phyloP scores from a whole-genome alignment of 2,329 filamentous ascomycete species.

The Orbilia brochopaga region DNA sequence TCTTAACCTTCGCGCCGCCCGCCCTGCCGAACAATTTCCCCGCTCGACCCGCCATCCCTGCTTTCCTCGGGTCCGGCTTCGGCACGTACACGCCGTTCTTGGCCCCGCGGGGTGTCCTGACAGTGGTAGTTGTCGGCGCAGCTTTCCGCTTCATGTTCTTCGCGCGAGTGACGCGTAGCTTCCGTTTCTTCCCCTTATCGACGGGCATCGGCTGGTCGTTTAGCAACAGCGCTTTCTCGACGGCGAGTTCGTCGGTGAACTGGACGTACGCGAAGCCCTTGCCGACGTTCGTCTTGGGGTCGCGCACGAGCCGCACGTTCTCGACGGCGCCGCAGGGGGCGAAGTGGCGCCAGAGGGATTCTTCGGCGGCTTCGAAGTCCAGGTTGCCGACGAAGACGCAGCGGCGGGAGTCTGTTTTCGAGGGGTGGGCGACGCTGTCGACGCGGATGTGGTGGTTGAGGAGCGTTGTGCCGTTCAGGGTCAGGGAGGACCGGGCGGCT shows the following conservation, averaged over 20 bases:
- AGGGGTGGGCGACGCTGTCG: conserved; percentile 87
- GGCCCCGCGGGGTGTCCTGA: conserved; percentile 11
- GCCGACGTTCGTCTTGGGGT: conserved; percentile 86
- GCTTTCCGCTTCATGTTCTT: conserved; percentile 69
- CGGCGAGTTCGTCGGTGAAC: conserved; percentile 84
- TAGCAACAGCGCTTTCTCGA: conserved; percentile 87
- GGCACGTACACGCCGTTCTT: conserved; percentile 65
- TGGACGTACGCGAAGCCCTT: conserved; percentile 99
- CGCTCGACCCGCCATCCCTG: conserved; percentile 75
- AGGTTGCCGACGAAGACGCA: conserved; percentile 97
- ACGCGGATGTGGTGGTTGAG: conserved; percentile 88
- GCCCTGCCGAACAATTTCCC: conserved; percentile 75
- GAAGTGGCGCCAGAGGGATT: conserved; percentile 88
- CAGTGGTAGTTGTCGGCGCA: conserved; percentile 53
- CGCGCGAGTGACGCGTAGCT: conserved; percentile 83
- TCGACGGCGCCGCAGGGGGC: conserved; percentile 80
- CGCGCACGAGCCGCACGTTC: conserved; percentile 88
- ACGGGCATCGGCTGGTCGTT: conserved; percentile 79
- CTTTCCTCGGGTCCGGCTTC: conserved; percentile 73
- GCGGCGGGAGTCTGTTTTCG: conserved; percentile 79
- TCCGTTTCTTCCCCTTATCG: conserved; percentile 60
- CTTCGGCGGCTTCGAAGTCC: conserved; percentile 94
- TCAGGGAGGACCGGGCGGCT: conserved; percentile 76
- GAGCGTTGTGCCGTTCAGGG: conserved; percentile 82
- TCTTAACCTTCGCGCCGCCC: conserved; percentile 64